Percentiles rank a stretch among this genome's conserved stretches.
Conservation (phyloP, 176 grass and related monocot genomes). For the Bonia amplexicaulis region DNA sequence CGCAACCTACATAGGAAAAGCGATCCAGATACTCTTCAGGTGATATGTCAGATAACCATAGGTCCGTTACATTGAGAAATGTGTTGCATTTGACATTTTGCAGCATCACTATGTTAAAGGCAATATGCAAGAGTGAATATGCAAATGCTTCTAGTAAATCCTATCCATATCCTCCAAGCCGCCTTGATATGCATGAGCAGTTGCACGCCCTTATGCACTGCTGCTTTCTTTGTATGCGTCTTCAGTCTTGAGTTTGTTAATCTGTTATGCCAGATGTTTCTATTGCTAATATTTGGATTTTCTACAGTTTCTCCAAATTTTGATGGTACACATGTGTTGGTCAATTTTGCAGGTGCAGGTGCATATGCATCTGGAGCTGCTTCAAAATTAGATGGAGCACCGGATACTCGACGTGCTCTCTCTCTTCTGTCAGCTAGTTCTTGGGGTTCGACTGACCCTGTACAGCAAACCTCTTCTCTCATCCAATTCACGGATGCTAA, state of each 20-base stretch:
- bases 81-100: background rate
- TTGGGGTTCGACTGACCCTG: background rate
- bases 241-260: background rate
- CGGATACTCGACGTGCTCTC: constrained; percentile 49
- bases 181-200: background rate
- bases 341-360: constrained; percentile 18
- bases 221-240: background rate
- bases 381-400: constrained; percentile 55
- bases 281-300: background rate
- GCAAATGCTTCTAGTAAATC: background rate
- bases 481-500: background rate
- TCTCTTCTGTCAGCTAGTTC: constrained; percentile 71
- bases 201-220: background rate
- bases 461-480: background rate
- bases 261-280: background rate
- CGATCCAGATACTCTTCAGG: background rate
- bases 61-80: background rate
- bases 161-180: background rate
- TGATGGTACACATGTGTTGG: background rate
- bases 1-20: background rate
- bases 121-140: background rate
- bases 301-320: background rate
- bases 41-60: background rate
- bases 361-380: constrained; percentile 26
- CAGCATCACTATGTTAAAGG: background rate